A percentile compares a stretch with the other conserved stretches of the same genome.
phyloP scores from a whole-genome alignment of 73 alveolate genomes.

The Paramecium primaurelia region DNA sequence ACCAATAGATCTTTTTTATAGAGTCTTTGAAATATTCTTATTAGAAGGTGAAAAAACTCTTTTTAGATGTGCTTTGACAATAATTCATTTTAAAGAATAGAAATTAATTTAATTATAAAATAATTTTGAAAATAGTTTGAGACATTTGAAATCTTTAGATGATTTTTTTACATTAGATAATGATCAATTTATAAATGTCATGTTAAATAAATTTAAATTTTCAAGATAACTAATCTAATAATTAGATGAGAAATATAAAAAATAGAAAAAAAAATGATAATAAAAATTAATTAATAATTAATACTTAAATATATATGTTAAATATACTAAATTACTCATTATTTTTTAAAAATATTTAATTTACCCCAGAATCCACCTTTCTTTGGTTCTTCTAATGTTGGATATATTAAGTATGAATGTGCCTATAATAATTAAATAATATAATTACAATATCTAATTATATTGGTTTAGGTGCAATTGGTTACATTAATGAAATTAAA shows the following conservation, averaged over 20 bases:
- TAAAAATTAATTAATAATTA: neutral
- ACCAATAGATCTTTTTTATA: constrained; percentile 31
- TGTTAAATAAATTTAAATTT: constrained; percentile 1
- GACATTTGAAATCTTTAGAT: neutral
- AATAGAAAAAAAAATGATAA: neutral
- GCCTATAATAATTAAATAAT: neutral
- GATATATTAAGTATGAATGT: neutral
- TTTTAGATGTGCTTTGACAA: neutral
- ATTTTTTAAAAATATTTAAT: constrained; percentile 4
- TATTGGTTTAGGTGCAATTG: constrained; percentile 41
- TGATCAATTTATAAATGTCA: neutral
- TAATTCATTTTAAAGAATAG: neutral
- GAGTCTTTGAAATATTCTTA: constrained; percentile 20
- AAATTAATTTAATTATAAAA: neutral
- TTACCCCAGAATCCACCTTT: constrained; percentile 44
- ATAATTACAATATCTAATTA: constrained; percentile 27
- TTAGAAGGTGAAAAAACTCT: constrained; percentile 28
- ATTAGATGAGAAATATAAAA: neutral
- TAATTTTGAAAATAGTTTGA: neutral
- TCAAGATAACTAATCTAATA: neutral
- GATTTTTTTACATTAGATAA: neutral
- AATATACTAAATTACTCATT: constrained; percentile 1
- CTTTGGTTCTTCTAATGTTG: constrained; percentile 34
- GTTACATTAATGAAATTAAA: neutral
- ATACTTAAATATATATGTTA: neutral